Evolutionary conservation across 1,284 basidiomycete genomes (phyloP).

Genomic region (Microstroma glucosiphilum): DNA sequence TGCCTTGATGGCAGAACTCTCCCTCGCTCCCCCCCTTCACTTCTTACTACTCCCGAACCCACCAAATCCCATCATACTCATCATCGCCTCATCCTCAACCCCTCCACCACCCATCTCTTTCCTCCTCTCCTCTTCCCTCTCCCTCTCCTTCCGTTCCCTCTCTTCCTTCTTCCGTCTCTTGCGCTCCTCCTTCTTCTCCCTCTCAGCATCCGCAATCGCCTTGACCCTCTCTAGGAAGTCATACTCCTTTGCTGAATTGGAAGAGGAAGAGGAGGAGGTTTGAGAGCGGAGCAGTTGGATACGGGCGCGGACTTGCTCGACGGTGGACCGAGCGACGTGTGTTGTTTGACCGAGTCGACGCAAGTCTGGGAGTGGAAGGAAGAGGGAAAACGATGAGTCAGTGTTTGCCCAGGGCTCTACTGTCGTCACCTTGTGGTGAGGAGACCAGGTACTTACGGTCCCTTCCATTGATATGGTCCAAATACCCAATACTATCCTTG

Average conservation of each 20-base stretch:
- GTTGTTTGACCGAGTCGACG: constrained; percentile 54
- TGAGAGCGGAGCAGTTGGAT: constrained; percentile 69
- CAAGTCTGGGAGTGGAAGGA: constrained; percentile 57
- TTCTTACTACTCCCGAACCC: constrained; percentile 62
- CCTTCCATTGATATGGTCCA: constrained; percentile 93
- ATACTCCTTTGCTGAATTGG: constrained; percentile 54
- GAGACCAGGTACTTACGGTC: constrained; percentile 63
- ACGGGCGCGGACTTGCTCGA: constrained; percentile 81
- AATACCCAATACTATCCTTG: constrained; percentile 84
- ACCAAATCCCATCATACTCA: constrained; percentile 89
- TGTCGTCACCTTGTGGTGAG: not conserved
- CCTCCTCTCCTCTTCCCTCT: constrained; percentile 14
- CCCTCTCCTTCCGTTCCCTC: constrained; percentile 64
- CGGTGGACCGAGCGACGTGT: constrained; percentile 76
- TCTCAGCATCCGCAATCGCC: constrained; percentile 64
- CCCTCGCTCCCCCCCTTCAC: constrained; percentile 1
- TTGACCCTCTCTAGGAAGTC: constrained; percentile 85
- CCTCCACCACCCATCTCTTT: not conserved
- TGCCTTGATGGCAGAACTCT: not conserved
- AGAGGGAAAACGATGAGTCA: constrained; percentile 4
- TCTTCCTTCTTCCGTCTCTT: constrained; percentile 63
- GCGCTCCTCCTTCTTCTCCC: constrained; percentile 54
- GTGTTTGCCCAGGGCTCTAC: not conserved
- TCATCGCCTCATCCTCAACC: constrained; percentile 51
- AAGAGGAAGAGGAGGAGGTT: constrained; percentile 4